These are phyloP conservation scores for Medicago ruthenica DNA, from an alignment of 306 rosid species.

Conservation along the genomic window DNA sequence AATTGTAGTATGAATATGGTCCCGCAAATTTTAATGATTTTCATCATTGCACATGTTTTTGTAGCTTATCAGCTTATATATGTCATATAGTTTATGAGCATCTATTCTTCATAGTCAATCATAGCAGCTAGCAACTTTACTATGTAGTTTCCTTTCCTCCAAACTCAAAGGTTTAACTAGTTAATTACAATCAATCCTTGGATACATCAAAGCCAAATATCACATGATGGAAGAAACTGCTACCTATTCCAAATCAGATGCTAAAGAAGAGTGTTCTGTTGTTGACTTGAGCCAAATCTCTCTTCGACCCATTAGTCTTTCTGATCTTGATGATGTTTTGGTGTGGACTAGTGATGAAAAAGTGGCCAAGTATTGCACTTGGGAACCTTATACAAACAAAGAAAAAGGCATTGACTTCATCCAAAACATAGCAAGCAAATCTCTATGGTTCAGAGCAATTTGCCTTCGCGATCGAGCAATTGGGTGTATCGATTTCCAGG, in stretches of 20 bases:
- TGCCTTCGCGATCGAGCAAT: constrained; percentile 55
- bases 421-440: constrained; percentile 32
- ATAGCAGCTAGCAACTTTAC: not conserved
- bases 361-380: constrained; percentile 53
- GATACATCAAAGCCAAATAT: not conserved
- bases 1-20: not conserved
- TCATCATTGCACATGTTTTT: not conserved
- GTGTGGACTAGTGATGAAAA: constrained; percentile 56
- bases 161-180: not conserved
- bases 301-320: constrained; percentile 55
- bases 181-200: not conserved
- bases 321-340: not conserved
- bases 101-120: not conserved
- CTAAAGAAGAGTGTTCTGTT: constrained; percentile 7
- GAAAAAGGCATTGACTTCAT: constrained; percentile 54
- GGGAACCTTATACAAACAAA: constrained; percentile 63
- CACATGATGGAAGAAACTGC: constrained; percentile 29
- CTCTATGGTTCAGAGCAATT: constrained; percentile 62
- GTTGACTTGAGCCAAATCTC: constrained; percentile 44
- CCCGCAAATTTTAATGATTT: not conserved
- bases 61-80: not conserved
- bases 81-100: not conserved
- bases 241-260: constrained; percentile 11
- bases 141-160: not conserved
- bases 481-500: constrained; percentile 51